Evolutionary conservation across 2,329 filamentous ascomycete species (phyloP), one percentile per base, ranked within the genome.

Genomic region (Capronia epimyces): DNA sequence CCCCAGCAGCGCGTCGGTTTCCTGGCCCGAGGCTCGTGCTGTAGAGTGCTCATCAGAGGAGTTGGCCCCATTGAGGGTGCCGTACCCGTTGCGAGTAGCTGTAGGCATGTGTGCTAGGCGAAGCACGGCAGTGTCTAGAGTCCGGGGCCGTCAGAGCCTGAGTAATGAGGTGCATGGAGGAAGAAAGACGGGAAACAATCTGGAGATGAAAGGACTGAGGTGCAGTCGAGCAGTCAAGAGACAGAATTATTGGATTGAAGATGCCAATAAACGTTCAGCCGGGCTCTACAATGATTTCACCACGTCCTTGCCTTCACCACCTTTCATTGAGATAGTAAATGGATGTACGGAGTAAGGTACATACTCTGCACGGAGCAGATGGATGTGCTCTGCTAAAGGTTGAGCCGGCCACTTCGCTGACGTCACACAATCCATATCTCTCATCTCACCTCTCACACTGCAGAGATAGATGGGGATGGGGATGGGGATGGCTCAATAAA

Each of bases 211-310:
- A 41, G 20, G 20, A 42, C 20, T n/a, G 12, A 25, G 20, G 16
- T 25, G n/a, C 8, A 5, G 39, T 13, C 21, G 16, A 42, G n/a
- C 8, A 5, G 39, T 13, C 21, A 22, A 16, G 21, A 1, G 13
- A 42, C 22, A 25, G 16, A 42, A 24, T 3, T 5, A 25, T 42
- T 42, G 15, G 20, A 20, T 37, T 37, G 36, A 25, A 12, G 34
- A 24, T 9, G 12, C 6, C 15, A 45, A n/a, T n/a, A 55, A 55
- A 55, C 53, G 44, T 52, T 55, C 49, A 43, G 49, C 53, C 53
- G 53, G 49, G 18, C 22, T 9, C 25, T 37, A 20, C 5, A 15
- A 37, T 20, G 15, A 12, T 18, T 32, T 36, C 22, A 27, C 20
- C 24, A 39, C 15, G 39, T 39, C 5, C 39, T 20, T 43, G 22